phyloP scores from a whole-genome alignment of 305 asterid genomes.

The Andrographis paniculata region DNA sequence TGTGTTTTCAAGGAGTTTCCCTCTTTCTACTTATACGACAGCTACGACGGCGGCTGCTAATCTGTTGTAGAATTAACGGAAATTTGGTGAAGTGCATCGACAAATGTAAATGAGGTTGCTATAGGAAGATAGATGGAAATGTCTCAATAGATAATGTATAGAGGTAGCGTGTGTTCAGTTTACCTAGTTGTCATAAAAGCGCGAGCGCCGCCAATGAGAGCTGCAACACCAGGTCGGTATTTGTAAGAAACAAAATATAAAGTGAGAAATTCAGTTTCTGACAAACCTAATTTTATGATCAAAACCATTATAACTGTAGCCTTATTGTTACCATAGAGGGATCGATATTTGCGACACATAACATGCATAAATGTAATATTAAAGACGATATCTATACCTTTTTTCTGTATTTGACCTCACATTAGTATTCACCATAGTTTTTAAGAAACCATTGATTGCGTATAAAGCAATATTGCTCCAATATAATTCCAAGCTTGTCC shows the following conservation, averaged over 20 bases:
- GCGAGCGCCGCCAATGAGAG: neutral
- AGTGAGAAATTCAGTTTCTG: neutral
- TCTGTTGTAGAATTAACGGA: neutral
- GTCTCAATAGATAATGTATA: neutral
- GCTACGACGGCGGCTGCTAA: neutral
- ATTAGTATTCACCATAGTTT: neutral
- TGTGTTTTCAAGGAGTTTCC: neutral
- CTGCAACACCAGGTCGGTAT: neutral
- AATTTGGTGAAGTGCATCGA: neutral
- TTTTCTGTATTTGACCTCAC: neutral
- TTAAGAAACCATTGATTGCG: neutral
- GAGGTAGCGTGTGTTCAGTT: neutral
- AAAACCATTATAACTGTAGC: neutral
- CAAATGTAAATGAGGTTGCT: too few relatives aligned
- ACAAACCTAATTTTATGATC: neutral
- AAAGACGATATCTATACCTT: too few relatives aligned
- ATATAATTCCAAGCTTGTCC: neutral
- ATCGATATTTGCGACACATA: too few relatives aligned
- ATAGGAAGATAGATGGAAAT: neutral
- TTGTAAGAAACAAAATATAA: neutral
- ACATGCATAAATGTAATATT: too few relatives aligned
- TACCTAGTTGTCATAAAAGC: conserved; percentile 2
- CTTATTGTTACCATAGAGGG: neutral
- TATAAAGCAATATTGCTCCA: neutral
- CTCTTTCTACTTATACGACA: neutral